phyloP scores from a whole-genome alignment of 78 protist species.

The Blattamonas nauphoetae region DNA sequence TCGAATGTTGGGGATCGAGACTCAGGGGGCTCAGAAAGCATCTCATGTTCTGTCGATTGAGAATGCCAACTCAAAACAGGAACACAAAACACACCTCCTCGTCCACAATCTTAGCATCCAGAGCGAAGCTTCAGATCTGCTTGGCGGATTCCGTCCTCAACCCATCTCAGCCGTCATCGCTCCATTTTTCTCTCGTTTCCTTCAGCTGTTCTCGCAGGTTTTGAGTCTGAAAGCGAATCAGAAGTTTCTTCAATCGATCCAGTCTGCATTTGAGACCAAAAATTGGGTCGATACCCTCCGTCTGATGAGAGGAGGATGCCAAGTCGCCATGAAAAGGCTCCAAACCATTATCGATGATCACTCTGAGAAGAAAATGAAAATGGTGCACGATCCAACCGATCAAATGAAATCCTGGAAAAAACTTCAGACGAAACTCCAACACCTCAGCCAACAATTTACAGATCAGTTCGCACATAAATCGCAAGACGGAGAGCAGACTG shows the following conservation, averaged over 20 bases:
- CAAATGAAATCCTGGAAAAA: not conserved
- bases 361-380: not conserved
- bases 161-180: conserved; percentile 49
- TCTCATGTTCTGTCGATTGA: not conserved
- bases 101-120: conserved; percentile 87
- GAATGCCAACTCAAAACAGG: not conserved
- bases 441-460: not conserved
- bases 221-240: conserved; percentile 20
- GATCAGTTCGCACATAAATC: not conserved
- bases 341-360: not conserved
- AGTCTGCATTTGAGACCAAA: not conserved
- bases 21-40: conserved; percentile 47
- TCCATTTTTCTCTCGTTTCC: conserved; percentile 39
- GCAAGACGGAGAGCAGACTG: not conserved
- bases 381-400: not conserved
- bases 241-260: conserved; percentile 10
- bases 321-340: not conserved
- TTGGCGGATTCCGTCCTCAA: conserved; percentile 97
- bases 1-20: conserved; percentile 29
- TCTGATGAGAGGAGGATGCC: conserved; percentile 13
- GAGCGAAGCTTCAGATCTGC: conserved; percentile 79
- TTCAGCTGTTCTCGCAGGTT: conserved; percentile 25
- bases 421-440: not conserved
- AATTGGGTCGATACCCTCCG: not conserved
- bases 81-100: not conserved